Evolutionary conservation across 108 stramenopile genomes (phyloP), one percentile per base, ranked within the genome.

Genomic region (Bacterosira constricta): DNA sequence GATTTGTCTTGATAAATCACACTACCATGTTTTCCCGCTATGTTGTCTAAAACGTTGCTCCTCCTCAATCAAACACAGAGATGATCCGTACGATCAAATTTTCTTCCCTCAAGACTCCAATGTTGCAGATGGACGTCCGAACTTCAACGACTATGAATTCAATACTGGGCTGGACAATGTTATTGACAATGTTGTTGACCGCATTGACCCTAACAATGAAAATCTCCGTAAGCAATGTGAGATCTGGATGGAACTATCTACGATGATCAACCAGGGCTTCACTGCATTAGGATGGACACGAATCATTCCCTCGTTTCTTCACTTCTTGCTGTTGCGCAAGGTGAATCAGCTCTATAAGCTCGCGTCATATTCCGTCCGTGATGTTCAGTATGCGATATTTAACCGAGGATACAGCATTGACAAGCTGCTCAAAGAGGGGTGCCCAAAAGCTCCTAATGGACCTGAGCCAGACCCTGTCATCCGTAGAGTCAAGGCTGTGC

Each of bases 51-150:
- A n/a, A 54, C 35, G 7, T 54, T 8, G 1, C 30, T 42, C 30
- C 34, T 66, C 15, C 5, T 65, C 4, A 9, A 15, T 17, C 27
- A 51, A 9, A 6, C 18, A 27, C 18, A 54, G 74, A 8, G 71
- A 74, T 20, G 85, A 85, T 50, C 85, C 85, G 0, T 85, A 85
- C 64, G 85, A 85, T 61, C 69, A 83, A 63, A 60, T 85, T 18
- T 39, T 81, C 25, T 85, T 85, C 46, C 85, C 73, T 10, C n/a
- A 23, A 11, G 79, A 82, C 39, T 26, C 39, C 4, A 39, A 71
- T 27, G 81, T 79, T 20, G 57, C 56, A 21, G 23, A 44, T 25
- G 81, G 78, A 18, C 32, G 17, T 17, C 85, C 85, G 27, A 82
- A 80, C 52, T 51, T 62, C 32, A 36, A 57, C 17, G 32, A 34